Percentiles rank a stretch among this genome's conserved stretches.
Evolutionary conservation across 1,284 basidiomycete genomes (phyloP).

Genomic region (Acaromyces ingoldii): DNA sequence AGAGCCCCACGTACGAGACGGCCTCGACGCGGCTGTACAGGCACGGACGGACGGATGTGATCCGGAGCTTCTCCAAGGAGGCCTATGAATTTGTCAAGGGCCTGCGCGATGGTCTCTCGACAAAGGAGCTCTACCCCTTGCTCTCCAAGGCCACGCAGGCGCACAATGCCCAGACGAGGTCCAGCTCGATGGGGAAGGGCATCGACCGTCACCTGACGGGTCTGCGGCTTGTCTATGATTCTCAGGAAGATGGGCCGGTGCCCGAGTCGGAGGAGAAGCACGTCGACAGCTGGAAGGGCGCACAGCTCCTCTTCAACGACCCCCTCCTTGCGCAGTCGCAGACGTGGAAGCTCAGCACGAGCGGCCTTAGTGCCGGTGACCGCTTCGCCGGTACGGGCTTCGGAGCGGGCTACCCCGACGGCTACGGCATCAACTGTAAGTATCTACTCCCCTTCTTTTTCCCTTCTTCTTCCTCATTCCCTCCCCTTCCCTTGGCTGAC

Average conservation of each 20-base stretch:
- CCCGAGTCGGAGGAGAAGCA: constrained; percentile 12
- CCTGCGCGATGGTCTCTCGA: constrained; percentile 64
- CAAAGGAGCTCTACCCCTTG: constrained; percentile 56
- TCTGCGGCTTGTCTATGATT: constrained; percentile 58
- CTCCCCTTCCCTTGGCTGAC: no score
- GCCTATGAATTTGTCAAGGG: constrained; percentile 73
- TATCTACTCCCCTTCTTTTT: no score
- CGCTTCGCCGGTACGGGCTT: constrained; percentile 85
- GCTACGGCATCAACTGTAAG: constrained; percentile 39
- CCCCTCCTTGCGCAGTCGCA: constrained; percentile 70
- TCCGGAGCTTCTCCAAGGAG: constrained; percentile 72
- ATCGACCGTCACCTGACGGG: constrained; percentile 90
- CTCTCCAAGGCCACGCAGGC: constrained; percentile 67
- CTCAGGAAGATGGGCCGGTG: constrained; percentile 31
- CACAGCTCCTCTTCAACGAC: constrained; percentile 55
- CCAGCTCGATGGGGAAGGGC: constrained; percentile 75
- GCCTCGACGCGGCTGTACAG: constrained; percentile 85
- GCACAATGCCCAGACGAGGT: constrained; percentile 71
- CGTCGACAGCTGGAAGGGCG: neutral
- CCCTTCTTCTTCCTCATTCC: no score
- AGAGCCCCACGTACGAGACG: constrained; percentile 92
- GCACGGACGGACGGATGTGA: constrained; percentile 86
- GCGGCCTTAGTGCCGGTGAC: constrained; percentile 78
- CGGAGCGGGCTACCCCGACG: constrained; percentile 49
- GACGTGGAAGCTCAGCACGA: constrained; percentile 87